A percentile compares a stretch with the other conserved stretches of the same genome.
Evolutionary conservation across 441 rosid species (phyloP).

Genomic region (Rhodomyrtus psidioides): DNA sequence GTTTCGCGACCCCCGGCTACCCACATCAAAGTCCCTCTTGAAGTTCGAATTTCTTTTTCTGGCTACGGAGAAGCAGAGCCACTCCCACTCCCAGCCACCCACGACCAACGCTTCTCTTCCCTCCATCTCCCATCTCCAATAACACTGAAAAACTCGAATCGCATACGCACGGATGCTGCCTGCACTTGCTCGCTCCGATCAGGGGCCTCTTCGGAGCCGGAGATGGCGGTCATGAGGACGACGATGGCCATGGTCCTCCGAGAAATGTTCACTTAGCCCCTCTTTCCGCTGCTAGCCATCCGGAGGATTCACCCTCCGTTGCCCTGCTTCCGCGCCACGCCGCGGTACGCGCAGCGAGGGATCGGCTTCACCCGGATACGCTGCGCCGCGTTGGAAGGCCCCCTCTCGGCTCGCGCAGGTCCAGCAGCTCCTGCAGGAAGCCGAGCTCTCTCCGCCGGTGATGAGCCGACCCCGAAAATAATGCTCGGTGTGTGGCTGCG

Average conservation of each 20-base stretch:
- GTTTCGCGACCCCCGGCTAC: too few relatives aligned
- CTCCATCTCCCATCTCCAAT: neutral
- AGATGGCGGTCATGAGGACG: constrained; percentile 51
- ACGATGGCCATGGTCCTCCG: constrained; percentile 34
- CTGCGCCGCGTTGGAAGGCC: constrained; percentile 70
- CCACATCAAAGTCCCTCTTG: fast-evolving
- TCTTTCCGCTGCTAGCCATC: constrained; percentile 8
- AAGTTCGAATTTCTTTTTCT: neutral
- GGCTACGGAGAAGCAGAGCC: neutral
- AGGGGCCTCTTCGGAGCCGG: neutral
- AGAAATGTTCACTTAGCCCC: constrained; percentile 24
- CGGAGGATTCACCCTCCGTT: neutral
- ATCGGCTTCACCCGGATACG: constrained; percentile 34
- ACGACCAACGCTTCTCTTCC: neutral
- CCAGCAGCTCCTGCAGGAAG: constrained; percentile 64
- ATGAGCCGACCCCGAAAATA: constrained; percentile 60
- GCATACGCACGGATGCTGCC: neutral
- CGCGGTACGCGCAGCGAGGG: constrained; percentile 1
- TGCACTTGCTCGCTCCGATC: neutral
- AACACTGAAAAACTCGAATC: neutral
- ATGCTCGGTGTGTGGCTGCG: constrained; percentile 39
- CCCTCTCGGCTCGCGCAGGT: constrained; percentile 72
- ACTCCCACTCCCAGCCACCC: neutral
- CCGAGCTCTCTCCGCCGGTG: constrained; percentile 56
- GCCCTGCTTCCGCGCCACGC: neutral